Evolutionary conservation across 192 early-diverging fungal species (phyloP).

Genomic region (Chytriomyces confervae): DNA sequence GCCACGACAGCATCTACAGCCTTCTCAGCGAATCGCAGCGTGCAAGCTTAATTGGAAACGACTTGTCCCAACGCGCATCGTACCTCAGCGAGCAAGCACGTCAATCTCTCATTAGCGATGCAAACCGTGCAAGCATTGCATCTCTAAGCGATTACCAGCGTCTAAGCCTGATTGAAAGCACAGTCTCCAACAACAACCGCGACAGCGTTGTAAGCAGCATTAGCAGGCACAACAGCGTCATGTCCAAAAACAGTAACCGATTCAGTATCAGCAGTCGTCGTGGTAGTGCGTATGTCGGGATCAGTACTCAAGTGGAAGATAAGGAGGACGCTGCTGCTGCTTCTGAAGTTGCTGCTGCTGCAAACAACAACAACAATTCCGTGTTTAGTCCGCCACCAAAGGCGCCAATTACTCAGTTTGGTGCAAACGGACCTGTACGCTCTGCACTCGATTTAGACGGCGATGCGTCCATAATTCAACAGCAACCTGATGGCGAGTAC

Average conservation of each 20-base stretch:
- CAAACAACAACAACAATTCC: not conserved
- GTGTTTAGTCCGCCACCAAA: not conserved
- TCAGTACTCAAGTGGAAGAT: not conserved
- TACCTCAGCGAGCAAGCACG: not conserved
- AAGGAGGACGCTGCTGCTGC: not conserved
- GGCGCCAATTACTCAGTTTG: slow-evolving; percentile 25
- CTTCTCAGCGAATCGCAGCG: not conserved
- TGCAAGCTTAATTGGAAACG: not conserved
- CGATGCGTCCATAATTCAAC: not conserved
- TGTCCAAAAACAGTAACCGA: slow-evolving; percentile 3
- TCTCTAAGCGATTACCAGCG: not conserved
- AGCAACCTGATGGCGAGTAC: slow-evolving; percentile 12
- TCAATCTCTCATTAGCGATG: not conserved
- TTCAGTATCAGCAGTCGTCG: slow-evolving; percentile 21
- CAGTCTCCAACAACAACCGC: not conserved
- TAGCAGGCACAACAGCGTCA: not conserved
- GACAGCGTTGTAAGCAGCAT: not conserved
- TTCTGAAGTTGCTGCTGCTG: too few species aligned
- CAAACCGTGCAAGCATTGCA: not conserved
- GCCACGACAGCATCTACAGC: not conserved
- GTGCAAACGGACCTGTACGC: slow-evolving; percentile 13
- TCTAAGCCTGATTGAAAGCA: not conserved
- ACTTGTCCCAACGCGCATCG: not conserved
- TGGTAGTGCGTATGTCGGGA: slow-evolving; percentile 9
- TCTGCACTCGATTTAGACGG: not conserved